Percentiles rank a stretch among this genome's conserved stretches.
These are phyloP conservation scores for Chlorella sorokiniana DNA, from an alignment of 139 green algal species.

Conservation along the genomic window DNA sequence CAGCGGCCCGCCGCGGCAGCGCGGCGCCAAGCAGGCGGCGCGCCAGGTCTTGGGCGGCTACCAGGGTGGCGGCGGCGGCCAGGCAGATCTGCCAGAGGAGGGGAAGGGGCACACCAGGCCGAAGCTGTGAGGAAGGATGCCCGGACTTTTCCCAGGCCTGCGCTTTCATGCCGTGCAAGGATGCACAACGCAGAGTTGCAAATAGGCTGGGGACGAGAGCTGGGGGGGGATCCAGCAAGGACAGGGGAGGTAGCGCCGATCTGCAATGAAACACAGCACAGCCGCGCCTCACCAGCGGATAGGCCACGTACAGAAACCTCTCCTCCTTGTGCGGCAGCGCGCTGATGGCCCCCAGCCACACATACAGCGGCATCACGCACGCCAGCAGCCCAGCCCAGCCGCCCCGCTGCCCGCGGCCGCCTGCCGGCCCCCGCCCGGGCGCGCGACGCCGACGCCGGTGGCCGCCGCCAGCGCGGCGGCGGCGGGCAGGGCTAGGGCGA, in stretches of 20 bases:
- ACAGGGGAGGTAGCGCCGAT: neutral
- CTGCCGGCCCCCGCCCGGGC: neutral
- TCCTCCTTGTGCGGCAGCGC: constrained; percentile 86
- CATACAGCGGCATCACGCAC: constrained; percentile 50
- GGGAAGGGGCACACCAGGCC: too few species aligned
- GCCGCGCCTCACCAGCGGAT: constrained; percentile 56
- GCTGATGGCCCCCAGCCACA: constrained; percentile 79
- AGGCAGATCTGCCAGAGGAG: constrained; percentile 74
- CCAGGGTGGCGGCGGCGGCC: constrained; percentile 57
- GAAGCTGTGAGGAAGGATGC: too few species aligned
- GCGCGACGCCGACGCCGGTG: neutral
- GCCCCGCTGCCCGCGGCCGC: neutral
- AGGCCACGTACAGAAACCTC: constrained; percentile 81
- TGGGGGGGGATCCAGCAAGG: neutral
- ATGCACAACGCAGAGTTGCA: too few species aligned
- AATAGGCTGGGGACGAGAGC: too few species aligned
- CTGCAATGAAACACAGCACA: neutral
- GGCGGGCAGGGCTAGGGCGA: constrained; percentile 50
- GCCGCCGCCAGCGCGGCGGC: neutral
- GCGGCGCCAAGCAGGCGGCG: neutral
- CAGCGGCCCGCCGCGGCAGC: neutral
- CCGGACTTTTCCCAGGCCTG: too few species aligned
- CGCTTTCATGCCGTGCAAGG: too few species aligned
- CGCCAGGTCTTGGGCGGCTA: neutral
- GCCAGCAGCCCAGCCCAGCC: constrained; percentile 16